phyloP scores from a whole-genome alignment of 768 basidiomycete species.

The Crassisporium funariophilum region DNA sequence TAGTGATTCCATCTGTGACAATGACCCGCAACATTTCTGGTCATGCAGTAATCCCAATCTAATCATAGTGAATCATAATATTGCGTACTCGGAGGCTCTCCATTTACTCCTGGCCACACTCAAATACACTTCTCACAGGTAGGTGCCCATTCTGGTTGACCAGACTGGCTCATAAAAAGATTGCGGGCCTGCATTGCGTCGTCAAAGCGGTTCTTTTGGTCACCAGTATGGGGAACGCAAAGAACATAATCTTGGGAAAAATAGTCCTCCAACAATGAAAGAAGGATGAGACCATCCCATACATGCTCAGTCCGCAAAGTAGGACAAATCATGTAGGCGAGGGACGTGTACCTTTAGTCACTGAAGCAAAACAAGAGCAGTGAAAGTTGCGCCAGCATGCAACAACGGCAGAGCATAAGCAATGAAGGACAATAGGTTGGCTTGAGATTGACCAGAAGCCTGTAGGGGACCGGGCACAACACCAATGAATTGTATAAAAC shows the following conservation, averaged over 20 bases:
- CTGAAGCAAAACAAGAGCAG: too few relatives aligned
- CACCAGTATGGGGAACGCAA: constrained; percentile 5
- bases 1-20: constrained; percentile 15
- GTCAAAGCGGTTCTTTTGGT: constrained; percentile 3
- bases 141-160: constrained; percentile 6
- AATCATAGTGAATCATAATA: neutral
- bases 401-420: too few relatives aligned
- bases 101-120: neutral
- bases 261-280: constrained; percentile 6
- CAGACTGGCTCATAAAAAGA: constrained; percentile 2
- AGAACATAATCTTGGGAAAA: neutral
- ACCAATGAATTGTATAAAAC: too few relatives aligned
- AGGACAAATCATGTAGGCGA: too few relatives aligned
- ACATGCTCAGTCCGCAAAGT: constrained; percentile 6
- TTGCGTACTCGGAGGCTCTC: neutral
- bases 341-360: too few relatives aligned
- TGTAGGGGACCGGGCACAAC: too few relatives aligned
- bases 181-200: constrained; percentile 3
- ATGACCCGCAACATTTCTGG: constrained; percentile 2
- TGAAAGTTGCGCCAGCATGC: too few relatives aligned
- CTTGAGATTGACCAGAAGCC: too few relatives aligned
- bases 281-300: constrained; percentile 8
- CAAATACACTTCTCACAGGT: constrained; percentile 4
- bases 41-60: neutral
- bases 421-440: too few relatives aligned